Conservation (phyloP, 306 rosid genomes). For the Comarum palustre region DNA sequence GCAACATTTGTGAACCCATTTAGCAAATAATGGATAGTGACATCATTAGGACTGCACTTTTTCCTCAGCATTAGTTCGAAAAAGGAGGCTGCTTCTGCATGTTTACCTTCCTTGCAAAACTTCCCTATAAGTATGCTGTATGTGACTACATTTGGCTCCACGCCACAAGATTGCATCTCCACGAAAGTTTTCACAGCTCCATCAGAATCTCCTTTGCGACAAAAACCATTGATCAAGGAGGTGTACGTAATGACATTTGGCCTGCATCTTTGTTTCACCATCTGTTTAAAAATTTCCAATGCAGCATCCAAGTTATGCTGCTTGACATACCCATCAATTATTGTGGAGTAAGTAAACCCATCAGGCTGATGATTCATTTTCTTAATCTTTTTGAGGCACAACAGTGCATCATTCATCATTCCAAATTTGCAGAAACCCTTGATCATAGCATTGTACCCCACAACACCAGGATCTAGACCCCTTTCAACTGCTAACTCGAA, state of each 20-base stretch:
- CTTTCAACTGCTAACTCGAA: slow-evolving; percentile 43
- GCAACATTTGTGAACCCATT: slow-evolving; percentile 56
- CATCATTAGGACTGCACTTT: slow-evolving; percentile 67
- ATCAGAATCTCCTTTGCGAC: slow-evolving; percentile 41
- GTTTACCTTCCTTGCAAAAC: slow-evolving; percentile 56
- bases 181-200: slow-evolving; percentile 57
- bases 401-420: slow-evolving; percentile 58
- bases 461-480: slow-evolving; percentile 59
- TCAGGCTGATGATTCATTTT: slow-evolving; percentile 45
- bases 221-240: slow-evolving; percentile 71
- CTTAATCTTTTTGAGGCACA: slow-evolving; percentile 50
- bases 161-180: slow-evolving; percentile 54
- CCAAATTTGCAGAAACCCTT: slow-evolving; percentile 79
- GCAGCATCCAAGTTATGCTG: slow-evolving; percentile 54
- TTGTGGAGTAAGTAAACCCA: slow-evolving; percentile 65
- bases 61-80: slow-evolving; percentile 70
- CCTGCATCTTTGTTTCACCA: slow-evolving; percentile 58
- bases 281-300: slow-evolving; percentile 55
- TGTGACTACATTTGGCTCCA: slow-evolving; percentile 78
- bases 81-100: slow-evolving; percentile 55
- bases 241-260: slow-evolving; percentile 76
- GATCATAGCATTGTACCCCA: slow-evolving; percentile 78
- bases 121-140: slow-evolving; percentile 68
- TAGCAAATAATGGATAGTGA: slow-evolving; percentile 61
- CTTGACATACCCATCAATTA: slow-evolving; percentile 77